A percentile compares a stretch with the other conserved stretches of the same genome.
Evolutionary conservation across 805 yeast species (phyloP).

Genomic region (Osmozyma mogii): DNA sequence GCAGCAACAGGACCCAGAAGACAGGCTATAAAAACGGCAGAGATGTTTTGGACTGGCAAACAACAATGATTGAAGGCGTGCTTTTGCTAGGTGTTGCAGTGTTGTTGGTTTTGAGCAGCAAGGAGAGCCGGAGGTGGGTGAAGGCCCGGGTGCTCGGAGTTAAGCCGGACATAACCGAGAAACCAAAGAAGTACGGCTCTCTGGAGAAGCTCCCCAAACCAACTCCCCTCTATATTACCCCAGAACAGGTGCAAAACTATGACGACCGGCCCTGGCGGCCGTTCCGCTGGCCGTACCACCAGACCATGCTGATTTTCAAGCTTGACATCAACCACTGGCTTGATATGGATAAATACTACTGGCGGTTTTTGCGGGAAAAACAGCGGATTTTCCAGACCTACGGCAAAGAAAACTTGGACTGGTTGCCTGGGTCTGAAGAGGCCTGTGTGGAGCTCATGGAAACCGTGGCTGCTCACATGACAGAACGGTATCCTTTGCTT

Average conservation of each 20-base stretch:
- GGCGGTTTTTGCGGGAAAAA: conserved; percentile 59
- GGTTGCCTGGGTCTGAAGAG: conserved; percentile 58
- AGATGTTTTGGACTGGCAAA: too few species aligned
- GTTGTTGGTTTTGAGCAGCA: too few species aligned
- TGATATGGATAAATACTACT: conserved; percentile 71
- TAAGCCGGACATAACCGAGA: conserved; percentile 2
- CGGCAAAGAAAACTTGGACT: conserved; percentile 55
- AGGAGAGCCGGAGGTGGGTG: too few species aligned
- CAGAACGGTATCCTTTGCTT: conserved; percentile 53
- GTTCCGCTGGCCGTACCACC: conserved; percentile 74
- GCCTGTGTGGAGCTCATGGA: conserved; percentile 60
- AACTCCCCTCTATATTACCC: conserved; percentile 54
- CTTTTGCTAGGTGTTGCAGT: too few species aligned
- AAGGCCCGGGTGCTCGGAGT: conserved; percentile 2
- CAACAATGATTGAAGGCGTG: too few species aligned
- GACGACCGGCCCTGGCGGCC: conserved; percentile 81
- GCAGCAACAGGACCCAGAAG: too few species aligned
- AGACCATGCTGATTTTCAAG: conserved; percentile 67
- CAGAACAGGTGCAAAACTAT: conserved; percentile 55
- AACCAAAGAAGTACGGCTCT: conserved; percentile 4
- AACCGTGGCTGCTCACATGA: conserved; percentile 50
- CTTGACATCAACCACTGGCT: conserved; percentile 71
- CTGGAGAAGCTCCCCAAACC: conserved; percentile 33
- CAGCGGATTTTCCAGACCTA: conserved; percentile 47
- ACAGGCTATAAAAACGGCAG: too few species aligned